These are phyloP conservation scores for Dicorynia guianensis DNA, from an alignment of 306 rosid genomes.

Conservation along the genomic window DNA sequence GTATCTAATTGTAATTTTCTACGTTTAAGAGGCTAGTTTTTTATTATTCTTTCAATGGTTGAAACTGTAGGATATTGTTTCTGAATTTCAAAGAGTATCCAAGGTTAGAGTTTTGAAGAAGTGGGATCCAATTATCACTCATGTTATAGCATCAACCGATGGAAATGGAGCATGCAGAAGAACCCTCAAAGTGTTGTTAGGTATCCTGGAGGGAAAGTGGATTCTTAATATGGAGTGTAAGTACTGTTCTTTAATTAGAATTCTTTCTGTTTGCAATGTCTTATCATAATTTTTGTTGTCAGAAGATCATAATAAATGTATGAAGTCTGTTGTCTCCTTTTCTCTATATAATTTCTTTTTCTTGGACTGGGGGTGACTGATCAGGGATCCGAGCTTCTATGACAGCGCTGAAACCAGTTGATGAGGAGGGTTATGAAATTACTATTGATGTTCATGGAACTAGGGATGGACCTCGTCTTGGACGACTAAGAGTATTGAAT, in stretches of 20 bases:
- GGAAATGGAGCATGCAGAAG: conserved; percentile 88
- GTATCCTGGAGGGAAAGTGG: conserved; percentile 95
- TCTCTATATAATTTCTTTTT: background rate
- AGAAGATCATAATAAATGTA: conserved; percentile 2
- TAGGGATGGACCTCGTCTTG: conserved; percentile 82
- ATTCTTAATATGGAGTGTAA: conserved; percentile 75
- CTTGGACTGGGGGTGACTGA: conserved; percentile 23
- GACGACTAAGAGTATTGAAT: conserved; percentile 75
- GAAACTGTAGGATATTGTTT: conserved; percentile 67
- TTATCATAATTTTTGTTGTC: background rate
- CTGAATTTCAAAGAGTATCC: conserved; percentile 68
- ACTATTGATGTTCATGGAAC: conserved; percentile 74
- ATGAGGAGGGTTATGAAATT: conserved; percentile 77
- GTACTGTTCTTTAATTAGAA: conserved; percentile 31
- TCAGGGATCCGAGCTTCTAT: conserved; percentile 86
- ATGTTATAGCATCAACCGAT: conserved; percentile 83
- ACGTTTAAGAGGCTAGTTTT: background rate
- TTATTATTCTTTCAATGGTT: conserved; percentile 29
- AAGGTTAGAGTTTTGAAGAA: conserved; percentile 69
- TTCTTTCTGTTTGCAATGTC: conserved; percentile 9
- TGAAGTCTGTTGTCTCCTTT: background rate
- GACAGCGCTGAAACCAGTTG: conserved; percentile 67
- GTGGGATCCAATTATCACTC: conserved; percentile 88
- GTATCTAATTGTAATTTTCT: background rate
- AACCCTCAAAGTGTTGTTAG: conserved; percentile 90